Evolutionary conservation across 345 rosid genomes (phyloP).

Genomic region (Euphorbia lathyris): DNA sequence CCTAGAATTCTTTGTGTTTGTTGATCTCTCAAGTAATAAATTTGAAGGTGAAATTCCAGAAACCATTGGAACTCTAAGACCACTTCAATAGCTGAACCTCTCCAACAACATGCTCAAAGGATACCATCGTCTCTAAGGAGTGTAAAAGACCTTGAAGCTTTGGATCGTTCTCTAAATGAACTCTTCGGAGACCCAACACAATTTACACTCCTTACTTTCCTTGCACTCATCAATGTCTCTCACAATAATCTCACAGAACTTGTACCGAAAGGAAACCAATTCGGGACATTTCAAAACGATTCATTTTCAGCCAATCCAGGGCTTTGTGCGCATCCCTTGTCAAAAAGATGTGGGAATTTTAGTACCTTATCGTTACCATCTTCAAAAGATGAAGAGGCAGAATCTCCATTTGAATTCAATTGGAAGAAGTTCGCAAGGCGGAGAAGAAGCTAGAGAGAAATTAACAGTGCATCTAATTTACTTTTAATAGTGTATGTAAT

Average conservation of each 20-base stretch:
- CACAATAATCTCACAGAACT: no score
- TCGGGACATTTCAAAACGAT: not conserved
- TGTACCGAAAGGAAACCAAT: no score
- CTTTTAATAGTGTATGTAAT: not conserved
- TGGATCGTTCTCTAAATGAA: not conserved
- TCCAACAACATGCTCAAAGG: no score
- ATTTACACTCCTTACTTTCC: not conserved
- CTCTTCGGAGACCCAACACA: constrained; percentile 6
- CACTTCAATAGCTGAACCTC: no score
- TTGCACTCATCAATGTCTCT: constrained; percentile 1
- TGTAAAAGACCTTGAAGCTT: no score
- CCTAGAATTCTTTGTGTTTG: not conserved
- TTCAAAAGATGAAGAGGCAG: not conserved
- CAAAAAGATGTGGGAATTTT: not conserved
- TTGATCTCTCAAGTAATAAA: constrained; percentile 16
- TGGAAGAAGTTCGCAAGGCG: no score
- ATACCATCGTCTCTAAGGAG: no score
- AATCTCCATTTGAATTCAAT: not conserved
- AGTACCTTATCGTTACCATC: no score
- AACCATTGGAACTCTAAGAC: no score
- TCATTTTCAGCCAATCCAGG: not conserved
- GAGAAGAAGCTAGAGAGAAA: no score
- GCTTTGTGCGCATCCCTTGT: not conserved
- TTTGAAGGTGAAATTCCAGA: constrained; percentile 13
- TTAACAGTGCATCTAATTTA: no score